Percentiles rank a stretch among this genome's conserved stretches.
Conservation (phyloP, 2,329 filamentous ascomycete species). For the Coniochaeta prunicola region DNA sequence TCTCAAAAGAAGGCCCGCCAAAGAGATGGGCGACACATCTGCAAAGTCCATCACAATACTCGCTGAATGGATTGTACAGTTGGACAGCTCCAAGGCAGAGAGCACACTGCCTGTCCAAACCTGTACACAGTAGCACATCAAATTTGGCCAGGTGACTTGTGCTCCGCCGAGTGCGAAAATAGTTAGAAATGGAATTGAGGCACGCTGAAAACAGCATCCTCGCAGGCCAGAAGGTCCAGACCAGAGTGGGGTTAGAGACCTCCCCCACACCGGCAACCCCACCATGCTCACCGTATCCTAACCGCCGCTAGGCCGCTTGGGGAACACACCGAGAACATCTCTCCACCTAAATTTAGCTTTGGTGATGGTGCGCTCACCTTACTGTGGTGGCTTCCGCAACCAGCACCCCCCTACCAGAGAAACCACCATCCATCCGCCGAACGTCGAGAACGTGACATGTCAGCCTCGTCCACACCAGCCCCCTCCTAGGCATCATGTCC, state of each 20-base stretch:
- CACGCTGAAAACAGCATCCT: not conserved
- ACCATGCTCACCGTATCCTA: not conserved
- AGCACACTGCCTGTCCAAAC: not conserved
- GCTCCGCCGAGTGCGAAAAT: not conserved
- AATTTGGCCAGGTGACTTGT: not conserved
- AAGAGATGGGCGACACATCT: not conserved
- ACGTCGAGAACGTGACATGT: not conserved
- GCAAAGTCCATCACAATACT: no score
- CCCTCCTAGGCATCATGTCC: constrained; percentile 48
- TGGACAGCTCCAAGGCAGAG: not conserved
- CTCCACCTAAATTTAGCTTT: not conserved
- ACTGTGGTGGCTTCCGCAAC: not conserved
- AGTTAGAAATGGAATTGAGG: not conserved
- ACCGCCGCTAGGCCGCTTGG: not conserved
- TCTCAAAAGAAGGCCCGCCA: not conserved
- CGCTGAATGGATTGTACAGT: not conserved
- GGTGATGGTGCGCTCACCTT: not conserved
- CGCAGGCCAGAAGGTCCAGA: not conserved
- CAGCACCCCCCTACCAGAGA: not conserved
- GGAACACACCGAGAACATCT: not conserved
- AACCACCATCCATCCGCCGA: no score
- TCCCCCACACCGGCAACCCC: not conserved
- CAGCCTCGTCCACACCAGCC: not conserved
- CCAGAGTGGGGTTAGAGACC: not conserved
- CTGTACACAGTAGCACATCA: not conserved